Evolutionary conservation across 2,329 filamentous ascomycete species (phyloP), one percentile per base, ranked within the genome.

Genomic region (Aspergillus flavus): DNA sequence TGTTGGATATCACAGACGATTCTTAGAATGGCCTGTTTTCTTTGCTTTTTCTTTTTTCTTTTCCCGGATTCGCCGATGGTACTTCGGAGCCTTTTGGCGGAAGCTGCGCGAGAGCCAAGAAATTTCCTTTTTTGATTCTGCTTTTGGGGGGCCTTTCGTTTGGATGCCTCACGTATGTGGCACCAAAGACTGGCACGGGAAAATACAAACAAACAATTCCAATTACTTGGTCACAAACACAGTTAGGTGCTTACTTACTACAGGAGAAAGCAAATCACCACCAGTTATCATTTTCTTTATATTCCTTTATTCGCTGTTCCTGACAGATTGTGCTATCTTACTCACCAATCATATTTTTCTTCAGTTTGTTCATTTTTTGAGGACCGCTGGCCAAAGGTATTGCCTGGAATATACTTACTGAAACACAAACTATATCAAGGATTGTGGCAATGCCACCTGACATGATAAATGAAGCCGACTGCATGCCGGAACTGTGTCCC

Each of bases 91-190:
- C 56, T n/a, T 46, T 48, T 41, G 30, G 56, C 56, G 41, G 56
- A 58, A 58, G 32, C 34, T 36, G 41, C 28, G 26, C 56, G 41
- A 57, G 57, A 57, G 57, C 61, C 61, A 63, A 63, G 61, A 60
- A 45, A 34, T 61, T 57, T 39, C 19, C 28, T 34, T 26, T 34
- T 57, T 41, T 48, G 36, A 39, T 19, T 39, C 12, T 39, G 26
- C 30, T 53, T 19, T 45, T 43, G 9, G 46, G 9, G 46, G 32
- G 32, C 6, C 34, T 21, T 14, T 39, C 3, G 12, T 30, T 54
- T 26, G 45, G 52, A 48, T 54, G 59, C 57, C 57, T 59, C 48
- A 43, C 57, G n/a, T 36, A 19, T 39, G 11, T 34, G 52, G 52
- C 52, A 55, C 4, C 11, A 16, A 55, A 23, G 32, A 3, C 5